Base-by-base conservation (phyloP, 2,329 filamentous ascomycete genomes). In the Alternaria sp. region DNA sequence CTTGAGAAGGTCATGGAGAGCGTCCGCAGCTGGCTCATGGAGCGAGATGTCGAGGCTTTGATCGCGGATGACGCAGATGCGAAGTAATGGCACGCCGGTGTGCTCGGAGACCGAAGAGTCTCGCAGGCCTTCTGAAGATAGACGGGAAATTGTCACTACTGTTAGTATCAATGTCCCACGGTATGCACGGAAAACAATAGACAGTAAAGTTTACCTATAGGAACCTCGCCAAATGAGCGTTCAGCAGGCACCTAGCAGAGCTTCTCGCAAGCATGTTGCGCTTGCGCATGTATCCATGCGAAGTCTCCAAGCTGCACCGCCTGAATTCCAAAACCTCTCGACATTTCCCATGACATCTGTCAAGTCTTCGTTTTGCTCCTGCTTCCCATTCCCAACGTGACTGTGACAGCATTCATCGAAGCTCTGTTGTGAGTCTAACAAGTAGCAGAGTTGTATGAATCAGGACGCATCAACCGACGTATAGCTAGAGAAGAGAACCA, bases 1-100 rank as follows among this genome's bases (percentile, higher is more conserved):
- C 80, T 97, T 41, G 90, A 91, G 46, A 85, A 82, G 52, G 81
- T 97, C 62, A 92, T 97, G 84, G 85, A 89, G 17, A 92, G 90
- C 64, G 91, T 94, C 11, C 85, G 84, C 65, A 83, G 84, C 41
- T 97, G 92, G 91, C 82, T 95, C 65, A 83, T 88, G 41, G 87
- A 89, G 61, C 84, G 84, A 65, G 93, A 96, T 62, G 86, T 97
- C 36, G 84, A 91, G 72, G 84, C 84, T 5, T 78, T 97, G 65
- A 82, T 92, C 39, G 76, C 77, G 28, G 76, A 77, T 44, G 76
- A 79, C 34, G 62, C 54, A 5, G 56, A 61, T 26, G 63, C 63
- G 44, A 72, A 70, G 49, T 71, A 50, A 69, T 2, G 2, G 6
- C 21, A 10, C 37, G 26, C 26, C 26, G 5, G 2, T 28, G 8